phyloP scores from a whole-genome alignment of 371 early-diverging fungal species.

The Thermomucor indicae-seudaticae region DNA sequence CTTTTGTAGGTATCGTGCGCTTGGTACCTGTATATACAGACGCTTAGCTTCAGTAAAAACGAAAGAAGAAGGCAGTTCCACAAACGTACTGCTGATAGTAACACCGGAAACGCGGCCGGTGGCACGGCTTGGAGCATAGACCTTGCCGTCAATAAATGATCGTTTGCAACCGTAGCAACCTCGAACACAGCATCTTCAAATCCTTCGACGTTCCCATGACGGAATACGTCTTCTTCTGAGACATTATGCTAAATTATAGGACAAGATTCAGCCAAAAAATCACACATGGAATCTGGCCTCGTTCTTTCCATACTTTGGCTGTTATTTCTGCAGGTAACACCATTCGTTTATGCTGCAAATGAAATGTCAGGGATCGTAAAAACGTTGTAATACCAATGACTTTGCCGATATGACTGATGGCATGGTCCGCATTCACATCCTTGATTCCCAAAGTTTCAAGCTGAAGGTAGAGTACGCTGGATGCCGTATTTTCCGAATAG shows the following conservation, averaged over 20 bases:
- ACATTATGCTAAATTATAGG: constrained; percentile 50
- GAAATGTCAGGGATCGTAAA: constrained; percentile 67
- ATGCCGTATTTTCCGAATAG: constrained; percentile 86
- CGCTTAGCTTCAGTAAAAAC: too few relatives aligned
- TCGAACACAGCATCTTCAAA: constrained; percentile 75
- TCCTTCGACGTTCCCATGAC: constrained; percentile 55
- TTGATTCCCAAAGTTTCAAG: constrained; percentile 82
- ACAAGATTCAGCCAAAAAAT: background rate
- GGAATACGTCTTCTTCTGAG: constrained; percentile 70
- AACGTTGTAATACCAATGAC: constrained; percentile 79
- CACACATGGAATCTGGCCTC: too few relatives aligned
- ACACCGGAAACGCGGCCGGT: constrained; percentile 54
- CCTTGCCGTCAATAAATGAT: constrained; percentile 75
- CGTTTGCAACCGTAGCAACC: constrained; percentile 78
- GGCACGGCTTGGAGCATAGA: constrained; percentile 55
- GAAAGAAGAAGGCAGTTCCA: background rate
- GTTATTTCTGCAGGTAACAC: constrained; percentile 71
- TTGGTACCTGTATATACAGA: constrained; percentile 35
- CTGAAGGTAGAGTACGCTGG: constrained; percentile 81
- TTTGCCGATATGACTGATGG: constrained; percentile 87
- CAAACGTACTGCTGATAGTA: constrained; percentile 57
- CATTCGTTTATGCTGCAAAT: constrained; percentile 60
- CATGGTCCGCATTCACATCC: constrained; percentile 85
- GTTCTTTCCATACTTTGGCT: constrained; percentile 60
- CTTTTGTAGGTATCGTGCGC: constrained; percentile 56